Percentiles rank a stretch among this genome's conserved stretches.
These are phyloP conservation scores for Epichloe baconii DNA, from an alignment of 2,329 filamentous ascomycete species.

Conservation along the genomic window DNA sequence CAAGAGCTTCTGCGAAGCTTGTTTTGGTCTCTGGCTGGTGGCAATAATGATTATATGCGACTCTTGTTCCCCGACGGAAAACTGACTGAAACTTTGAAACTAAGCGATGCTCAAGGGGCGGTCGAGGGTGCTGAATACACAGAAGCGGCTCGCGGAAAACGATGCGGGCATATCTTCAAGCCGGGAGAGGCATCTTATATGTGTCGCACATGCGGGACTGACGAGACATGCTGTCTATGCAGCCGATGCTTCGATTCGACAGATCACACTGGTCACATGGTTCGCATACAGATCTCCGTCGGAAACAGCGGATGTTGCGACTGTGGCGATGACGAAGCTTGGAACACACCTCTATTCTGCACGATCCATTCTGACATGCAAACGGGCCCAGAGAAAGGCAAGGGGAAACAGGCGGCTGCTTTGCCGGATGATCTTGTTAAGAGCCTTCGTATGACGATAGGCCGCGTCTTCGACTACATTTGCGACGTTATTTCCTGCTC, in stretches of 20 bases:
- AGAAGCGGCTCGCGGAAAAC: conserved; percentile 77
- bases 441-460: conserved; percentile 75
- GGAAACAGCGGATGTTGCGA: conserved; percentile 96
- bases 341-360: conserved; percentile 77
- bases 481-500: conserved; percentile 98
- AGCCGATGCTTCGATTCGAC: conserved; percentile 90
- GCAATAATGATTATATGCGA: conserved; percentile 58
- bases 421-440: conserved; percentile 64
- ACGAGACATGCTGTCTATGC: conserved; percentile 92
- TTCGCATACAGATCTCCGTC: conserved; percentile 74
- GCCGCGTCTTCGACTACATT: conserved; percentile 79
- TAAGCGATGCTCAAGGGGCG: conserved; percentile 82
- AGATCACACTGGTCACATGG: conserved; percentile 86
- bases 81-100: conserved; percentile 53
- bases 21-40: conserved; percentile 75
- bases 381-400: conserved; percentile 41
- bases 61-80: conserved; percentile 72
- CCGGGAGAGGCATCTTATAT: conserved; percentile 85
- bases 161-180: conserved; percentile 96
- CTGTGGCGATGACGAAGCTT: conserved; percentile 91
- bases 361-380: conserved; percentile 69
- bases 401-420: conserved; percentile 43
- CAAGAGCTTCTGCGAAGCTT: conserved; percentile 63
- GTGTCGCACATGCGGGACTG: conserved; percentile 85
- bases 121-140: conserved; percentile 91